Percentiles rank a stretch among this genome's conserved stretches.
phyloP scores from a whole-genome alignment of 805 yeast genomes.

The Hagleromyces aurorensis region DNA sequence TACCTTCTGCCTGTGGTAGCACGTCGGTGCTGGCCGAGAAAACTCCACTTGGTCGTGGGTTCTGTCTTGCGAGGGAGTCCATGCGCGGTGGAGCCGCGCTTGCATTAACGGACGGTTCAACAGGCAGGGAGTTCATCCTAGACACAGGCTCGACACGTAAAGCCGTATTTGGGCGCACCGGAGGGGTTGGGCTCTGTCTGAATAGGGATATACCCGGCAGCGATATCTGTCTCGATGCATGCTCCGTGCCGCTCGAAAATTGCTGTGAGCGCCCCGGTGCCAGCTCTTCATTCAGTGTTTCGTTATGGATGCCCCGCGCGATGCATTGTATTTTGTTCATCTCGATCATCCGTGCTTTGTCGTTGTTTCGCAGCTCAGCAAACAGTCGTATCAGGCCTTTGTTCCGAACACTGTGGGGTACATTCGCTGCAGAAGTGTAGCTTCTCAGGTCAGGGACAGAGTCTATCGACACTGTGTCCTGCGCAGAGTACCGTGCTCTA shows the following conservation, averaged over 20 bases:
- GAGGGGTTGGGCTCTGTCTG: too few species aligned
- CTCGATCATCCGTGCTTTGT: constrained; percentile 15
- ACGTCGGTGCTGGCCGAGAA: too few species aligned
- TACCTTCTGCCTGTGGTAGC: too few species aligned
- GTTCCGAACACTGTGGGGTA: constrained; percentile 18
- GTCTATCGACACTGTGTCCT: constrained; percentile 18
- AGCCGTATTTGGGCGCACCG: too few species aligned
- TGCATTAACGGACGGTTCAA: too few species aligned
- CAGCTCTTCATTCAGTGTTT: constrained; percentile 3
- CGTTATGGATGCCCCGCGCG: constrained; percentile 16
- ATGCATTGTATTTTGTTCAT: constrained; percentile 25
- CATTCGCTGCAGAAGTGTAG: constrained; percentile 5
- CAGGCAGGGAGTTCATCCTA: too few species aligned
- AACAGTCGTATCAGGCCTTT: constrained; percentile 10
- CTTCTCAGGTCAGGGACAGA: constrained; percentile 17
- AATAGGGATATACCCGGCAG: too few species aligned
- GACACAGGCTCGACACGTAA: too few species aligned
- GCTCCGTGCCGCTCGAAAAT: not conserved
- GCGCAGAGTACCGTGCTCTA: constrained; percentile 15
- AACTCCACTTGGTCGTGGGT: too few species aligned
- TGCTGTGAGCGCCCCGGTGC: not conserved
- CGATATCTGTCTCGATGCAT: not conserved
- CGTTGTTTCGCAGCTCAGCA: constrained; percentile 8
- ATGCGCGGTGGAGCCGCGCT: too few species aligned
- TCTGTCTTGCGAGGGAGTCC: too few species aligned